Conservation (phyloP, 257 asterid species). For the Avicennia marina region DNA sequence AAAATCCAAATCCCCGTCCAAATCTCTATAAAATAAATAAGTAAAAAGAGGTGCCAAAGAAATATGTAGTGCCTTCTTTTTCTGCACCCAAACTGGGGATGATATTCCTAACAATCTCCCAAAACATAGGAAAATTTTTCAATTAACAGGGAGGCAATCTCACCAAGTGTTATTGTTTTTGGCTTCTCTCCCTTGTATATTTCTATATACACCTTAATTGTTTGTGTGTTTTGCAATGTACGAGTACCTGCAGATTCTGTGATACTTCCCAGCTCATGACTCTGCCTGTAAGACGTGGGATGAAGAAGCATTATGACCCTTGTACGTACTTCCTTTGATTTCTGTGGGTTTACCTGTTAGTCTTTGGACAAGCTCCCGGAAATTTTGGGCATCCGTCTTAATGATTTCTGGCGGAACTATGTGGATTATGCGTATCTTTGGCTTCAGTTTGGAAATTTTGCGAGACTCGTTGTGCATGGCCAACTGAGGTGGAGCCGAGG, state of each 20-base stretch:
- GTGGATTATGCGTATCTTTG: constrained; percentile 79
- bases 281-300: constrained; percentile 15
- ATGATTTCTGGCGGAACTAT: constrained; percentile 67
- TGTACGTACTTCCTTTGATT: constrained; percentile 13
- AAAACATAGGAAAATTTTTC: no score
- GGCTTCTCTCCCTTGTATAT: no score
- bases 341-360: constrained; percentile 68
- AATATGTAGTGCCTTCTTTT: no score
- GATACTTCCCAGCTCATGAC: constrained; percentile 19
- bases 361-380: constrained; percentile 69
- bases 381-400: constrained; percentile 55
- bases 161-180: no score
- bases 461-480: constrained; percentile 39
- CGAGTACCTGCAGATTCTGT: constrained; percentile 14
- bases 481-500: constrained; percentile 27
- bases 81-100: no score
- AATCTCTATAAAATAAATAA: no score
- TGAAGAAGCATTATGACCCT: constrained; percentile 5
- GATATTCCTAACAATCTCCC: no score
- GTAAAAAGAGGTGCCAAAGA: no score
- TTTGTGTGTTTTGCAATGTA: constrained; percentile 16
- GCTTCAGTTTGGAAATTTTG: constrained; percentile 44
- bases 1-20: constrained; percentile 17
- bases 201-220: constrained; percentile 41
- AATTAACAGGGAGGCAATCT: no score